Evolutionary conservation across 2,329 filamentous ascomycete species (phyloP).

Genomic region (Aspergillus persii): DNA sequence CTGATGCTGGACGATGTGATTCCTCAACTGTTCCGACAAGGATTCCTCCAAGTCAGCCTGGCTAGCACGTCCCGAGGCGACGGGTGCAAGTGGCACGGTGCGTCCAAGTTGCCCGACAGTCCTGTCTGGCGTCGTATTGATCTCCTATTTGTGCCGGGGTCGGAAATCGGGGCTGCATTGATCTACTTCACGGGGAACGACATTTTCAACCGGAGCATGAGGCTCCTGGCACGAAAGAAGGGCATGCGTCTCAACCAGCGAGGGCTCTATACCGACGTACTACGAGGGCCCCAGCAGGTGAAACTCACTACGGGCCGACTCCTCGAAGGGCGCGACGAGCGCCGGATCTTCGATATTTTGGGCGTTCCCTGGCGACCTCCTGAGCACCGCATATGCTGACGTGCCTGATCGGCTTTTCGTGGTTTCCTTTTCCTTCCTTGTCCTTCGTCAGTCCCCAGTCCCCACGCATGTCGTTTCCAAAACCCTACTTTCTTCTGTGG

Average conservation of each 20-base stretch:
- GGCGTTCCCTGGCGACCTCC: conserved; percentile 66
- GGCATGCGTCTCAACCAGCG: conserved; percentile 81
- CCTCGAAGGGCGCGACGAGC: conserved; percentile 19
- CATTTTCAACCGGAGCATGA: conserved; percentile 85
- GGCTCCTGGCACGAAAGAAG: conserved; percentile 75
- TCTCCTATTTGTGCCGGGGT: conserved; percentile 75
- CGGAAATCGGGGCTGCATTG: conserved; percentile 77
- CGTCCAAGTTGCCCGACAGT: conserved; percentile 64
- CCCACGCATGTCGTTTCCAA: neutral
- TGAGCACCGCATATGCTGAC: conserved; percentile 70
- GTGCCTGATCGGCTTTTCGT: conserved; percentile 4
- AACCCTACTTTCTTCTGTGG: neutral
- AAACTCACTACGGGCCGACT: conserved; percentile 17
- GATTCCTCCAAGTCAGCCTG: conserved; percentile 69
- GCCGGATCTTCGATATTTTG: conserved; percentile 18
- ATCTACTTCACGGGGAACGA: conserved; percentile 97
- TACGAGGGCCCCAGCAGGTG: conserved; percentile 16
- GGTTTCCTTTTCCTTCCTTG: neutral
- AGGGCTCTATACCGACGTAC: conserved; percentile 70
- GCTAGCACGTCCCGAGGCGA: conserved; percentile 56
- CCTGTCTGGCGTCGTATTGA: conserved; percentile 77
- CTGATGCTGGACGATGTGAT: conserved; percentile 65
- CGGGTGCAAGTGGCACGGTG: conserved; percentile 86
- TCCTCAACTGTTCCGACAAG: conserved; percentile 54
- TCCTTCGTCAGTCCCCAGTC: neutral